Base-by-base conservation (phyloP, 192 early-diverging fungal species). In the Glomus cerebriforme region DNA sequence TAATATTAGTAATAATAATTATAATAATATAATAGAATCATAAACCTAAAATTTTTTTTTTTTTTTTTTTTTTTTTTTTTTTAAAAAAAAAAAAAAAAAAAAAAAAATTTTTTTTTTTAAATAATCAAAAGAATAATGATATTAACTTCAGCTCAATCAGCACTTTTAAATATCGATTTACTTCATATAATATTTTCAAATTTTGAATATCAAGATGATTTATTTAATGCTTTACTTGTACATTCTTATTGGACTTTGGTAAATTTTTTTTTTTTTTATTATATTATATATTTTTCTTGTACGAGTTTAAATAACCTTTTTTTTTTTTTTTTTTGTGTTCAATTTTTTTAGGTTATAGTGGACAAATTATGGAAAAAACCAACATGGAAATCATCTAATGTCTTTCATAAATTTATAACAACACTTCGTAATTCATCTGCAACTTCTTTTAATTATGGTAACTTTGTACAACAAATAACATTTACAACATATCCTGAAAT, bases 211-310 rank as follows among this genome's bases (percentile, higher is more conserved):
- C 66, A 68, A 37, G 66, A 68, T 68, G 66, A 68, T 68, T 22
- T 68, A 32, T 68, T 68, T 68, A 68, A 68, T 68, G 22, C 9
- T 34, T 22, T 68, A 12, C 34, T 68, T 32, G 66, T 68, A 37
- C 12, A 68, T 68, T 68, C 66, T 68, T 68, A n/a, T 68, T 68
- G 66, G 66, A 8, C 66, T 68, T 68, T 35, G 66, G 66, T 68
- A 68, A 31, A 31, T 65, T 65, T 65, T 35, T 17, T 31, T 32
- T 17, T 32, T 37, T 22, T 67, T 37, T 19, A 67, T 19, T 22
- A 6, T 17, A 3, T 35, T 47, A 2, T 47, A 13, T 13, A 47
- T 13, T 13, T 13, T 47, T 47, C 45, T 47, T 47, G 45, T 47
- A 2, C 45, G 12, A 47, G 13, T 47, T 47, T 10, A n/a, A n/a